Evolutionary conservation across 2,329 filamentous ascomycete genomes (phyloP).

Genomic region (Aspergillus phoenicis): DNA sequence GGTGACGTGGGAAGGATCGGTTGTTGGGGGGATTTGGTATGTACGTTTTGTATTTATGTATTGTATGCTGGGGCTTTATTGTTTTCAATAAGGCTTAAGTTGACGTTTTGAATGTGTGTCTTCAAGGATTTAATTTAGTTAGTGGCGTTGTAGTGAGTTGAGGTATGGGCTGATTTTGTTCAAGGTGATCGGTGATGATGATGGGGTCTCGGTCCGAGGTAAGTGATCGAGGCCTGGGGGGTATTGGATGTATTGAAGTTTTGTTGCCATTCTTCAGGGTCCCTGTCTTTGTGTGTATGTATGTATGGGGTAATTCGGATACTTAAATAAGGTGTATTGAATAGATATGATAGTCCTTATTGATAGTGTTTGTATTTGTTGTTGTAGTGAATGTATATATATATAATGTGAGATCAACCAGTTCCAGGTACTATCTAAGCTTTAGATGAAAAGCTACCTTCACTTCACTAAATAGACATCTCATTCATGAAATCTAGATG

Average conservation of each 20-base stretch:
- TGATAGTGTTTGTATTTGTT: too few species aligned
- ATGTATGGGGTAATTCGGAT: too few species aligned
- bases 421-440: too few species aligned
- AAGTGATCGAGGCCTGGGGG: background rate
- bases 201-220: background rate
- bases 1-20: slow-evolving; percentile 8
- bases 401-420: too few species aligned
- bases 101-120: too few species aligned
- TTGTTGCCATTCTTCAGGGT: background rate
- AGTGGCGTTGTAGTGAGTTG: background rate
- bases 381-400: too few species aligned
- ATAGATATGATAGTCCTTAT: too few species aligned
- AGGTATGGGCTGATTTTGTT: background rate
- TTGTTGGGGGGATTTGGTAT: background rate
- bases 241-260: background rate
- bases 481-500: background rate
- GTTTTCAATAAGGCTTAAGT: too few species aligned
- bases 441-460: background rate
- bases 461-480: background rate
- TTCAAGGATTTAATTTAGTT: background rate
- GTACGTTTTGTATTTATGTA: background rate
- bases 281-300: background rate
- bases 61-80: background rate
- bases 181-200: background rate
- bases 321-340: too few species aligned